These are phyloP conservation scores for Cytauxzoon felis DNA, from an alignment of 169 alveolate species.

Conservation along the genomic window DNA sequence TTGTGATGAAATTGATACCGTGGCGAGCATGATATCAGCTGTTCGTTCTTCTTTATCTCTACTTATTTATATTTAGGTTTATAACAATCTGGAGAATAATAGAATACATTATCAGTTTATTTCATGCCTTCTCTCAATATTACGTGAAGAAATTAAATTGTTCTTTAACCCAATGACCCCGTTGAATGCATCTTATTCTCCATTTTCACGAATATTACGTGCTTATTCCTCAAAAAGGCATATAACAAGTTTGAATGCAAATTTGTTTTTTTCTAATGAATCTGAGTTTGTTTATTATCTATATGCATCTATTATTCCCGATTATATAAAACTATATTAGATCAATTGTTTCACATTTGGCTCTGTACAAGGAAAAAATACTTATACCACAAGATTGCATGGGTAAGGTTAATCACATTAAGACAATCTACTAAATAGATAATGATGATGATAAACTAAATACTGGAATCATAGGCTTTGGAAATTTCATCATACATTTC, in stretches of 20 bases:
- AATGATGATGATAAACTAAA: neutral
- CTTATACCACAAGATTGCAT: constrained; percentile 9
- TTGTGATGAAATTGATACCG: constrained; percentile 20
- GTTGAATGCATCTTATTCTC: constrained; percentile 44
- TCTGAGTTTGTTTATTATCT: neutral
- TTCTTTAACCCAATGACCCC: constrained; percentile 49
- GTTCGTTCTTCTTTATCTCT: neutral
- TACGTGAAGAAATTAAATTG: constrained; percentile 50
- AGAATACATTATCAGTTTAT: constrained; percentile 50
- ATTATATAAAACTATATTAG: no score
- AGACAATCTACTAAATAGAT: neutral
- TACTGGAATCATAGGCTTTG: constrained; percentile 21
- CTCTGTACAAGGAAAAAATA: neutral
- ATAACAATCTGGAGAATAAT: constrained; percentile 10
- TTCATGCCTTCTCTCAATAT: constrained; percentile 27
- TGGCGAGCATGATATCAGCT: constrained; percentile 8
- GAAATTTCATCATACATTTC: constrained; percentile 30
- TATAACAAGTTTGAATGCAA: constrained; percentile 20
- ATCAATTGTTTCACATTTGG: constrained; percentile 15
- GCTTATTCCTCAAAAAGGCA: constrained; percentile 11
- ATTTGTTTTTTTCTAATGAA: constrained; percentile 15
- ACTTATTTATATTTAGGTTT: constrained; percentile 11
- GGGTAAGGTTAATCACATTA: neutral
- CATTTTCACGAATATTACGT: constrained; percentile 43
- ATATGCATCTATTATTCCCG: neutral